A percentile compares a stretch with the other conserved stretches of the same genome.
phyloP scores from a whole-genome alignment of 768 basidiomycete genomes.

The Tulasnella calospora region DNA sequence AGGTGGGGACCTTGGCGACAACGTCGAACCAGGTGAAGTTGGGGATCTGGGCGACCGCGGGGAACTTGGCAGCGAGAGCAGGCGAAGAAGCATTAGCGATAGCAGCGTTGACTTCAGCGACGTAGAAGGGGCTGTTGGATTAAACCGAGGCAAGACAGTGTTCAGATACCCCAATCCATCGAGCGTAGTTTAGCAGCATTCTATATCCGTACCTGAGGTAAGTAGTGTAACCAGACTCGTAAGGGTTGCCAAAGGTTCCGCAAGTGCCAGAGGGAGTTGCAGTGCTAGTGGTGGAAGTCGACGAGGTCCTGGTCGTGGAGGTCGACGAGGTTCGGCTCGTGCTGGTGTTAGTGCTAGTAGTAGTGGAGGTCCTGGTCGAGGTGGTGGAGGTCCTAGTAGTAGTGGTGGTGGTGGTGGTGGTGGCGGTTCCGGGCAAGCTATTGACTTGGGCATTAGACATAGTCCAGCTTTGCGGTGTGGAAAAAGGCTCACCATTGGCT shows the following conservation, averaged over 20 bases:
- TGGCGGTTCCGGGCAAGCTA: slow-evolving; percentile 16
- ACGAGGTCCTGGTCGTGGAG: slow-evolving; percentile 30
- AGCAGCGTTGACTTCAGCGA: slow-evolving; percentile 50
- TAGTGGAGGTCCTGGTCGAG: slow-evolving; percentile 26
- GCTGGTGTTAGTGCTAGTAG: neutral
- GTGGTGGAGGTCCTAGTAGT: slow-evolving; percentile 28
- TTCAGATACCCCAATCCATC: slow-evolving; percentile 39
- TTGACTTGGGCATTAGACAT: neutral
- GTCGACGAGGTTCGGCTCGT: slow-evolving; percentile 16
- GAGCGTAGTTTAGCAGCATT: slow-evolving; percentile 45
- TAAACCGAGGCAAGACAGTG: slow-evolving; percentile 38
- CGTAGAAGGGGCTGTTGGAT: slow-evolving; percentile 45
- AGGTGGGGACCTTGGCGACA: slow-evolving; percentile 50
- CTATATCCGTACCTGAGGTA: neutral
- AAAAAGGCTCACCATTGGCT: slow-evolving; percentile 26
- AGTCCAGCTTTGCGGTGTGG: neutral
- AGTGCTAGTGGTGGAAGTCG: slow-evolving; percentile 32
- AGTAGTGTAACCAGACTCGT: slow-evolving; percentile 28
- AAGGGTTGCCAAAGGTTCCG: slow-evolving; percentile 52
- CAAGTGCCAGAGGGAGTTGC: slow-evolving; percentile 35
- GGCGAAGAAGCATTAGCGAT: slow-evolving; percentile 48
- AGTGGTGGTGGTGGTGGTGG: slow-evolving; percentile 20
- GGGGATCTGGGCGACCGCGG: slow-evolving; percentile 52
- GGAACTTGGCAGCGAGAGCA: slow-evolving; percentile 48
- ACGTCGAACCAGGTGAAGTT: slow-evolving; percentile 61